phyloP scores from a whole-genome alignment of 495 filamentous ascomycete species.

The Extremus antarcticus region DNA sequence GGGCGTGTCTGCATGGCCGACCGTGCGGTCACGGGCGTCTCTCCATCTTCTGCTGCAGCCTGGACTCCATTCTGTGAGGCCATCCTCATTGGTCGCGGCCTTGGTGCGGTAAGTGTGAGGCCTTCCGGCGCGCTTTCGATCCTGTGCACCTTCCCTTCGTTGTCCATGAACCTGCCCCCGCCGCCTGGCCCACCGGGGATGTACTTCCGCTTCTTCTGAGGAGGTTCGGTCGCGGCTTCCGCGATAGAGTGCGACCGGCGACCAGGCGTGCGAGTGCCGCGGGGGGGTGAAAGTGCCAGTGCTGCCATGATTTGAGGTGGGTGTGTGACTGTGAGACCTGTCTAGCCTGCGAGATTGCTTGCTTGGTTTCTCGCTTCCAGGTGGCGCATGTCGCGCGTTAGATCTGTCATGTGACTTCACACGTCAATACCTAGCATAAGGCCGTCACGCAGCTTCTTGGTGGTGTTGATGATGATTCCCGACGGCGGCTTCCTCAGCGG shows the following conservation, averaged over 20 bases:
- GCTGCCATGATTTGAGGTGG: background rate
- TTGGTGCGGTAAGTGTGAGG: background rate
- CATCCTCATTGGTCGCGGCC: background rate
- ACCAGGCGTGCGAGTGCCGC: background rate
- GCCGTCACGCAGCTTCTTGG: no score
- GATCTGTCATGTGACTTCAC: no score
- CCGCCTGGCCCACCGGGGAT: conserved; percentile 30
- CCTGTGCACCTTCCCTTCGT: conserved; percentile 15
- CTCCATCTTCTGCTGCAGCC: conserved; percentile 36
- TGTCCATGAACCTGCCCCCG: conserved; percentile 29
- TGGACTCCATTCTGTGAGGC: background rate
- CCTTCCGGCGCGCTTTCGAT: background rate
- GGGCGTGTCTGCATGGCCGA: conserved; percentile 34
- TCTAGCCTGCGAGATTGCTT: no score
- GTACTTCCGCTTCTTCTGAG: conserved; percentile 26
- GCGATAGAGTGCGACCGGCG: background rate
- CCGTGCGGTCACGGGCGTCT: conserved; percentile 22
- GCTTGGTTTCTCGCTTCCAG: no score
- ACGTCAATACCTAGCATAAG: no score
- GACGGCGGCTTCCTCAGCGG: no score
- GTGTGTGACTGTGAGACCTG: no score
- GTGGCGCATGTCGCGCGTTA: no score
- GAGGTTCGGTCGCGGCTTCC: background rate
- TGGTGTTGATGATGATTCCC: no score
- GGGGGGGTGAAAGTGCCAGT: background rate